Percentiles rank a stretch among this genome's conserved stretches.
phyloP scores from a whole-genome alignment of 116 monocot genomes.

The Zostera marina region DNA sequence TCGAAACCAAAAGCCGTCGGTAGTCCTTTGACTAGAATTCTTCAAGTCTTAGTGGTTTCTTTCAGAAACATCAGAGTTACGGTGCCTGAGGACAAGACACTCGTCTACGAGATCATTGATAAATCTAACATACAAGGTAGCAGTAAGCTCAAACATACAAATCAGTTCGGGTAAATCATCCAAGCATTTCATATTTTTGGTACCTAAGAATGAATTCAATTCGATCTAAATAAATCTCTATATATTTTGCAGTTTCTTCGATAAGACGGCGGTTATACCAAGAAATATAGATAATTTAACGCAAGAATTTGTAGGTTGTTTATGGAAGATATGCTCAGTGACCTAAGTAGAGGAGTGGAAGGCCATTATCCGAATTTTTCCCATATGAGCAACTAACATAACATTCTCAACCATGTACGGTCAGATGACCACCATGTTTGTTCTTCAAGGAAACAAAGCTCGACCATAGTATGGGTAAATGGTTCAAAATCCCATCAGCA shows the following conservation, averaged over 20 bases:
- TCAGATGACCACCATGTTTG: slow-evolving; percentile 72
- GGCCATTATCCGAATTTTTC: slow-evolving; percentile 40
- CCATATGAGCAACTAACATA: slow-evolving; percentile 61
- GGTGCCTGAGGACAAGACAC: slow-evolving; percentile 14
- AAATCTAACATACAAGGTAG: slow-evolving; percentile 23
- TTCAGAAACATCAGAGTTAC: slow-evolving; percentile 5
- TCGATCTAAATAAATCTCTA: not conserved
- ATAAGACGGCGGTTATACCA: slow-evolving; percentile 56
- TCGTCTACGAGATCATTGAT: slow-evolving; percentile 18
- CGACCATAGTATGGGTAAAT: slow-evolving; percentile 38
- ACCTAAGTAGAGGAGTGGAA: slow-evolving; percentile 79
- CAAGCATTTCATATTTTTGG: not conserved
- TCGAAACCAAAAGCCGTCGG: slow-evolving; percentile 20
- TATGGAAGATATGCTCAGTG: slow-evolving; percentile 62
- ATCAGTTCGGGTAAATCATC: slow-evolving; percentile 12
- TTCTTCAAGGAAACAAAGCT: slow-evolving; percentile 66
- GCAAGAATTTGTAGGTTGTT: slow-evolving; percentile 9
- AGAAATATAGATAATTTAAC: no score
- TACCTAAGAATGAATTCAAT: no score
- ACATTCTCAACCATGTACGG: slow-evolving; percentile 51
- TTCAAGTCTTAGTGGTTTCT: slow-evolving; percentile 15
- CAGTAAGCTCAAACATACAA: slow-evolving; percentile 20
- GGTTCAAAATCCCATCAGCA: slow-evolving; percentile 46
- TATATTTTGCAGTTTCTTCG: slow-evolving; percentile 38
- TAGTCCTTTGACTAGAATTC: slow-evolving; percentile 18